Evolutionary conservation across 371 early-diverging fungal species (phyloP).

Genomic region (Syncephalastrum monosporum): DNA sequence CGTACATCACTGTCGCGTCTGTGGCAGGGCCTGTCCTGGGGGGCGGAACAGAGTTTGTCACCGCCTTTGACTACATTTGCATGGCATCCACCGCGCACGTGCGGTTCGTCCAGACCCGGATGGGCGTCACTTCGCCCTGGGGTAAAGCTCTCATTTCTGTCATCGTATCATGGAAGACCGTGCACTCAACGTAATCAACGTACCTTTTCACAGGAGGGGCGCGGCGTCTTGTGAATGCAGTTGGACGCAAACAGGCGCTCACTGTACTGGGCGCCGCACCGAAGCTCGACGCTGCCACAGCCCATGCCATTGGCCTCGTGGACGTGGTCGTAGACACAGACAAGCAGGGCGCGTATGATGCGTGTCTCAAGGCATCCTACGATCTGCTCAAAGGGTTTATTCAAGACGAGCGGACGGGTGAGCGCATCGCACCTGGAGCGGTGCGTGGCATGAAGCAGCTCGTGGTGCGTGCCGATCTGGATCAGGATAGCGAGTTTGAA

Average conservation of each 20-base stretch:
- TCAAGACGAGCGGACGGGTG: slow-evolving; percentile 13
- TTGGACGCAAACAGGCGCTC: slow-evolving; percentile 57
- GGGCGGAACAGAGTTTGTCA: slow-evolving; percentile 72
- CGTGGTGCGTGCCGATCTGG: slow-evolving; percentile 22
- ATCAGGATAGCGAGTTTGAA: slow-evolving; percentile 30
- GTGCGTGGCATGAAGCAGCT: slow-evolving; percentile 51
- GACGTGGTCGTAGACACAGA: slow-evolving; percentile 22
- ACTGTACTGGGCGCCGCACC: slow-evolving; percentile 47
- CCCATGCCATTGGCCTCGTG: slow-evolving; percentile 38
- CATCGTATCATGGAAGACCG: not conserved
- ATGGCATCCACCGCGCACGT: slow-evolving; percentile 36
- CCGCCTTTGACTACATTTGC: slow-evolving; percentile 65
- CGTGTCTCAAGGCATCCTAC: slow-evolving; percentile 26
- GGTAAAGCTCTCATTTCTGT: slow-evolving; percentile 15
- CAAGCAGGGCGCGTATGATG: slow-evolving; percentile 14
- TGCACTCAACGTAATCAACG: no score
- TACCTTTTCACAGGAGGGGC: slow-evolving; percentile 31
- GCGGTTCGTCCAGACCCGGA: slow-evolving; percentile 65
- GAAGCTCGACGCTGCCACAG: slow-evolving; percentile 33
- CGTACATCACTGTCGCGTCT: slow-evolving; percentile 62
- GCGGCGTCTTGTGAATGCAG: slow-evolving; percentile 45
- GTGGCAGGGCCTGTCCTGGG: slow-evolving; percentile 69
- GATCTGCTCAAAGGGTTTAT: slow-evolving; percentile 22
- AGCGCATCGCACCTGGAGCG: slow-evolving; percentile 31
- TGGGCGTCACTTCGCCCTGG: slow-evolving; percentile 69